Evolutionary conservation across 2,329 filamentous ascomycete species (phyloP), one percentile per base, ranked within the genome.

Genomic region (Fusarium haematococcum): DNA sequence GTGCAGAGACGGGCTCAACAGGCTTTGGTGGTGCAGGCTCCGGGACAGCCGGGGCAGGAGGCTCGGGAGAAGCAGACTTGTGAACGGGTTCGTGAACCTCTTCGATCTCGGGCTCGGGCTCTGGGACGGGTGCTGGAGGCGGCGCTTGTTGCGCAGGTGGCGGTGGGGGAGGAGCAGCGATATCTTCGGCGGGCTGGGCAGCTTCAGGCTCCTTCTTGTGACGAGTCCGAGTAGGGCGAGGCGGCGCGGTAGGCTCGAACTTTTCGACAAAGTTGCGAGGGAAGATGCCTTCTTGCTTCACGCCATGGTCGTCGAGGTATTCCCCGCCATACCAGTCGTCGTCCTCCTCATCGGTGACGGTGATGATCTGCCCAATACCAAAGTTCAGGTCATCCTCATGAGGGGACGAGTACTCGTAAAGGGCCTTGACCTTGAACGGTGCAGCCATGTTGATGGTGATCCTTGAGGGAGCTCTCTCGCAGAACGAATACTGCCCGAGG

Each of bases 341-440:
- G 81, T 98, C 97, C 81, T 98, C 97, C 83, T 94, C 91, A 69
- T 95, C 95, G 52, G 93, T 98, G 74, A 99, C 95, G 62, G 94
- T 97, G 81, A 99, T 97, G 83, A 98, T 90, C 85, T 98, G 95
- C 76, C 95, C 95, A 79, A 90, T 86, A 69, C 89, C 84, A 83
- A 99, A 99, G 81, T 91, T 93, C 77, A 99, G 92, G 85, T 99
- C 97, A 84, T 99, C 97, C 78, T 98, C 95, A 83, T 99, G 96
- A 72, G 91, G 90, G 77, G 97, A 98, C 81, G 89, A 88, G 87
- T 99, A 99, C 83, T 98, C 96, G 87, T 93, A 99, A 81, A 98
- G 86, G 78, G 97, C 95, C 89, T 95, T 97, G 87, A 99, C 97
- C 86, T 94, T 97, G 88, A 98, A 98, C 70, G 92, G 91, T 78